phyloP scores from a whole-genome alignment of 2,329 filamentous ascomycete genomes.

The Rhexocercosporidium sp. region DNA sequence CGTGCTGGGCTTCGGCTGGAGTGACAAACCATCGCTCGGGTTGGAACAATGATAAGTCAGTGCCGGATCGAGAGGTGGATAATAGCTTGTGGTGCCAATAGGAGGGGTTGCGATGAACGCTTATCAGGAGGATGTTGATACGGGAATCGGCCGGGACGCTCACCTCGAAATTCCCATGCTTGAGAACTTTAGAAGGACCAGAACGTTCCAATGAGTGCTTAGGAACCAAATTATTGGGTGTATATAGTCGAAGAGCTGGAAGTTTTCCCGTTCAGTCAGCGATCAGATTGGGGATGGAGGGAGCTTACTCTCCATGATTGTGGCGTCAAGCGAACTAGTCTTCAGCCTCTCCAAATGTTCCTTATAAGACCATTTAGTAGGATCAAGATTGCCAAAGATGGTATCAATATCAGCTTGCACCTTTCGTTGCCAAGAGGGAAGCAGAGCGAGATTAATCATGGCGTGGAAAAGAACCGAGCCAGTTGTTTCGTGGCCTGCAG shows the following conservation, averaged over 20 bases:
- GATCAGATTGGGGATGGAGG: not conserved
- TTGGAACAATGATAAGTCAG: slow-evolving; percentile 49
- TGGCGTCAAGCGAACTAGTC: slow-evolving; percentile 13
- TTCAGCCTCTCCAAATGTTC: slow-evolving; percentile 5
- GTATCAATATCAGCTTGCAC: slow-evolving; percentile 19
- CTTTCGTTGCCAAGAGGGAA: slow-evolving; percentile 11
- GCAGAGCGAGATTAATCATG: slow-evolving; percentile 15
- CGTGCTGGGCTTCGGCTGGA: not conserved
- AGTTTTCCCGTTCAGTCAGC: not conserved
- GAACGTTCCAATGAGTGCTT: slow-evolving; percentile 5
- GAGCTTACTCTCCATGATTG: slow-evolving; percentile 16
- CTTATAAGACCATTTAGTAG: slow-evolving; percentile 6
- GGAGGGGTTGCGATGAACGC: slow-evolving; percentile 16
- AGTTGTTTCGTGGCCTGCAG: slow-evolving; percentile 20
- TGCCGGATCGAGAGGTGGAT: slow-evolving; percentile 43
- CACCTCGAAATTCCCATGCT: not conserved
- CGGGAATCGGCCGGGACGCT: slow-evolving; percentile 2
- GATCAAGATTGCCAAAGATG: slow-evolving; percentile 6
- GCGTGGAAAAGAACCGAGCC: slow-evolving; percentile 13
- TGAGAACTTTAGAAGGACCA: not conserved
- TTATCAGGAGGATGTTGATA: slow-evolving; percentile 4
- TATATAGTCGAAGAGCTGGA: slow-evolving; percentile 17
- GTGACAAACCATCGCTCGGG: slow-evolving; percentile 17
- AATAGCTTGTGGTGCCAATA: slow-evolving; percentile 15
- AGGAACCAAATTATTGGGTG: slow-evolving; percentile 19